phyloP scores from a whole-genome alignment of 2,329 filamentous ascomycete genomes.

The Aureobasidium leucospermi region DNA sequence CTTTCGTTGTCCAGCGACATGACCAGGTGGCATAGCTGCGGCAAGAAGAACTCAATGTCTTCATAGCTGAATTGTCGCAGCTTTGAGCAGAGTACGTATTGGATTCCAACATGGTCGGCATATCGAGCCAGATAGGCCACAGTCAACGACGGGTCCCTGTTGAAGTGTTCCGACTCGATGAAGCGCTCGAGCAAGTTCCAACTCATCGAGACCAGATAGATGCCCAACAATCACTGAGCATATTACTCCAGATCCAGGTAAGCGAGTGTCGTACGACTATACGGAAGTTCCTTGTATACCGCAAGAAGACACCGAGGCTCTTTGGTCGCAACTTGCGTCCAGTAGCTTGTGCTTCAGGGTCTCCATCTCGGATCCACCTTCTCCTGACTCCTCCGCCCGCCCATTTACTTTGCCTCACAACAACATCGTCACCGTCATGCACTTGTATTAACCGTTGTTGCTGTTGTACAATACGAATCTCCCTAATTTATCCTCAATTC shows the following conservation, averaged over 20 bases:
- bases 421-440: neutral
- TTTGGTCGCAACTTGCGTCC: neutral
- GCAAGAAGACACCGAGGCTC: neutral
- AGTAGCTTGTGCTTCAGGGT: neutral
- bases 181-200: constrained; percentile 86
- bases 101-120: constrained; percentile 82
- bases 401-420: neutral
- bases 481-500: neutral
- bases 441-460: neutral
- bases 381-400: neutral
- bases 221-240: neutral
- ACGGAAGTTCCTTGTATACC: neutral
- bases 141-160: constrained; percentile 79
- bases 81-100: constrained; percentile 84
- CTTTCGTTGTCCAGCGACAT: constrained; percentile 86
- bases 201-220: constrained; percentile 36
- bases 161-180: constrained; percentile 91
- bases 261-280: neutral
- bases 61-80: constrained; percentile 82
- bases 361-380: neutral
- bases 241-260: neutral
- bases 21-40: constrained; percentile 76
- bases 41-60: constrained; percentile 88
- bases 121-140: constrained; percentile 85
- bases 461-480: neutral